phyloP scores from a whole-genome alignment of 352 stramenopile species.

The Phytopythium sindhum region DNA sequence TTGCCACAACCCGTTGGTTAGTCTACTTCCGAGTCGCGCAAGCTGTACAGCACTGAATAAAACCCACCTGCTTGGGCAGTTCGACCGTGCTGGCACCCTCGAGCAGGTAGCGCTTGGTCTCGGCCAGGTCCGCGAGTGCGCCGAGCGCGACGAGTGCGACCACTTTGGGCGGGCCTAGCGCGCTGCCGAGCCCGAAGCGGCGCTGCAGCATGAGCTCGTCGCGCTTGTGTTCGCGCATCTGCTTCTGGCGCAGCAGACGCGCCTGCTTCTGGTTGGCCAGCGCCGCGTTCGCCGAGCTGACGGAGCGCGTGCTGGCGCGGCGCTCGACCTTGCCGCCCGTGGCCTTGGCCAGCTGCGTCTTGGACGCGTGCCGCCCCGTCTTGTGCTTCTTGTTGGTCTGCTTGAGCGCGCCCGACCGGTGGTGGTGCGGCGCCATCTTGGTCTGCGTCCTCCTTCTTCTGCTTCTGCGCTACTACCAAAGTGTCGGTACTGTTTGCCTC shows the following conservation, averaged over 20 bases:
- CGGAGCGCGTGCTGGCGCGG: slow-evolving; percentile 35
- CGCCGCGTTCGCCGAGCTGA: slow-evolving; percentile 42
- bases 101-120: slow-evolving; percentile 69
- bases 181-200: slow-evolving; percentile 73
- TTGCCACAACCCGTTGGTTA: background rate
- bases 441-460: background rate
- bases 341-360: slow-evolving; percentile 65
- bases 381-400: slow-evolving; percentile 94
- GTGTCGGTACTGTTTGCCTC: background rate
- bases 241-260: slow-evolving; percentile 81
- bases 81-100: slow-evolving; percentile 54
- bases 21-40: background rate
- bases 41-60: background rate
- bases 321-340: slow-evolving; percentile 76
- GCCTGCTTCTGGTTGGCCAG: slow-evolving; percentile 67
- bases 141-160: slow-evolving; percentile 83
- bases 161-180: slow-evolving; percentile 75
- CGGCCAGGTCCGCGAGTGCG: slow-evolving; percentile 48
- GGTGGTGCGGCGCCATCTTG: slow-evolving; percentile 72
- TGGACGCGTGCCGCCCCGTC: slow-evolving; percentile 77
- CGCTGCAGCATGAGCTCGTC: slow-evolving; percentile 82
- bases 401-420: slow-evolving; percentile 86
- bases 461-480: background rate
- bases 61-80: slow-evolving; percentile 27
- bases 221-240: slow-evolving; percentile 80